A percentile compares a stretch with the other conserved stretches of the same genome.
These are phyloP conservation scores for Pseudognaphalium luteoalbum DNA, from an alignment of 129 eudicot species.

Conservation along the genomic window DNA sequence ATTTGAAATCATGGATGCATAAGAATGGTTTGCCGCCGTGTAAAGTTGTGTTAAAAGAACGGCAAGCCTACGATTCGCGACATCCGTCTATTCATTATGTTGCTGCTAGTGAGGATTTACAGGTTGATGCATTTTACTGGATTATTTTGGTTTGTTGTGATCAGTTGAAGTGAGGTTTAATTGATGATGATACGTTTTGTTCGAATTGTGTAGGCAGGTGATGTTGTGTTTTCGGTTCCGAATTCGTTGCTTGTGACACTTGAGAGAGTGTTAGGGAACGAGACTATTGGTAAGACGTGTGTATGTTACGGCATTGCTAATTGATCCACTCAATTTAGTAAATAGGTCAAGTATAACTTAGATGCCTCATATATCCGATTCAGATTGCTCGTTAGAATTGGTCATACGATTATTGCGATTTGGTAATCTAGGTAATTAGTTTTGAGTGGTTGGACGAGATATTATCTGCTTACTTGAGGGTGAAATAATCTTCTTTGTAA, in stretches of 20 bases:
- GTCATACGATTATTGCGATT: not conserved
- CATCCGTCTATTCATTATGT: conserved; percentile 74
- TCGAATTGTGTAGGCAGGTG: conserved; percentile 60
- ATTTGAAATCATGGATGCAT: conserved; percentile 91
- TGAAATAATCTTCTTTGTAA: not conserved
- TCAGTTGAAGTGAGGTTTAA: not conserved
- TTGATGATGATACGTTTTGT: not conserved
- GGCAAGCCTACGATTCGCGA: conserved; percentile 50
- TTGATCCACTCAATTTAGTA: conserved; percentile 7
- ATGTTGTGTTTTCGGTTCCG: conserved; percentile 80
- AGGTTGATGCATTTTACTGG: conserved; percentile 40
- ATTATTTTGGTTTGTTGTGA: not conserved
- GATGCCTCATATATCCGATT: not conserved
- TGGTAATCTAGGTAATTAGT: not conserved
- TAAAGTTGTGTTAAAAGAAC: conserved; percentile 68
- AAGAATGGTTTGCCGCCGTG: conserved; percentile 91
- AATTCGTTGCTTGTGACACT: conserved; percentile 80
- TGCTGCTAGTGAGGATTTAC: conserved; percentile 89
- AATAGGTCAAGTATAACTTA: not conserved
- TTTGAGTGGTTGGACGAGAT: not conserved
- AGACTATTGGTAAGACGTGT: conserved; percentile 65
- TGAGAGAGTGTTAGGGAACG: conserved; percentile 93
- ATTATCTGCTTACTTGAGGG: not conserved
- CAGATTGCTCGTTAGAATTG: not conserved
- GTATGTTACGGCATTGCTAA: not conserved